These are phyloP conservation scores for Diaporthe eres DNA, from an alignment of 2,329 filamentous ascomycete genomes.

Conservation along the genomic window DNA sequence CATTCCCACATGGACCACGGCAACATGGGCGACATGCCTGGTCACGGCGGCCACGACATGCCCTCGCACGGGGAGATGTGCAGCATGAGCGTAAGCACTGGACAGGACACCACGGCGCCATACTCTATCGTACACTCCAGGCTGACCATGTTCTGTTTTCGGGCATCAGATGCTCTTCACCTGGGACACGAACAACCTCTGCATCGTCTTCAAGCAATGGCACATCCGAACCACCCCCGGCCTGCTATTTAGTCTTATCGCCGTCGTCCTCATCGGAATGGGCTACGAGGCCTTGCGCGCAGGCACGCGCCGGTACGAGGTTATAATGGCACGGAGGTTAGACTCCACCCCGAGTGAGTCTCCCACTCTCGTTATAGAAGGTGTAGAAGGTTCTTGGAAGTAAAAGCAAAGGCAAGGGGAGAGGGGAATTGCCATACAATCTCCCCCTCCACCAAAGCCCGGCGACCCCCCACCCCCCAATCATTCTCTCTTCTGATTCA, in stretches of 20 bases:
- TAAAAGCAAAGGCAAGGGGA: constrained; percentile 12
- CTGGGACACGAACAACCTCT: constrained; percentile 93
- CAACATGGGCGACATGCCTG: constrained; percentile 68
- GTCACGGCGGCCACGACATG: constrained; percentile 54
- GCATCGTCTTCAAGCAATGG: constrained; percentile 96
- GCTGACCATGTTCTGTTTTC: constrained; percentile 41
- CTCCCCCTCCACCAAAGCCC: background rate
- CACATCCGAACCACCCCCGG: constrained; percentile 81
- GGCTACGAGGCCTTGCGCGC: constrained; percentile 93
- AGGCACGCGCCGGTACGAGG: constrained; percentile 82
- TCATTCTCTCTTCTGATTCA: background rate
- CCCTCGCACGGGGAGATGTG: constrained; percentile 69
- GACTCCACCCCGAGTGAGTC: constrained; percentile 68
- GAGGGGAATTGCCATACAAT: background rate
- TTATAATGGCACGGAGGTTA: constrained; percentile 62
- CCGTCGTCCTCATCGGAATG: constrained; percentile 86
- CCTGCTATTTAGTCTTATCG: constrained; percentile 85
- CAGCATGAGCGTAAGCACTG: constrained; percentile 86
- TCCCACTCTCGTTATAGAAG: constrained; percentile 37
- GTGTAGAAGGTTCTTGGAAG: background rate
- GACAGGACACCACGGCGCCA: background rate
- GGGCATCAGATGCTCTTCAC: constrained; percentile 91
- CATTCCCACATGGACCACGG: constrained; percentile 59
- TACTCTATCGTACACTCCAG: too few species aligned
- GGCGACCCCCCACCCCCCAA: background rate